A percentile compares a stretch with the other conserved stretches of the same genome.
phyloP scores from a whole-genome alignment of 2,329 filamentous ascomycete genomes.

The Neurospora sp. region DNA sequence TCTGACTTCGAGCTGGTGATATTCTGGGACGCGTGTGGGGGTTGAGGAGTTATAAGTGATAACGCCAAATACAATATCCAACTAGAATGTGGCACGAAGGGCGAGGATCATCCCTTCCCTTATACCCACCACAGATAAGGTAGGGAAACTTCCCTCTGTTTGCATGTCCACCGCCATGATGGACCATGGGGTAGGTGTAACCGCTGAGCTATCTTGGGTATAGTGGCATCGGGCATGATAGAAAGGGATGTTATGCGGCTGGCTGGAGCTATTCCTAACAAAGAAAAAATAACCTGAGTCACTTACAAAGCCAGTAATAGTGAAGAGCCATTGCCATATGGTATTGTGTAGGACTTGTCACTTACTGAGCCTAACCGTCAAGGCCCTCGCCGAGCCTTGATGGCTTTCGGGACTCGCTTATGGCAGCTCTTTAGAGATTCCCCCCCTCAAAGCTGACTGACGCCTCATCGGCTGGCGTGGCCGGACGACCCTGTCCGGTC shows the following conservation, averaged over 20 bases:
- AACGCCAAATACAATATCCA: not conserved
- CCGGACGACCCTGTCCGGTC: not conserved
- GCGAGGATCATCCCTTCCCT: not conserved
- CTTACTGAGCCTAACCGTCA: not conserved
- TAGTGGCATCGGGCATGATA: not conserved
- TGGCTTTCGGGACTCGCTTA: not conserved
- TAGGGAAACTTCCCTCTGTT: not conserved
- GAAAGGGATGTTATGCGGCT: not conserved
- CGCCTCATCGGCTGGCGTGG: not conserved
- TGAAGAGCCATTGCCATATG: not conserved
- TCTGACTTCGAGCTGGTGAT: not conserved
- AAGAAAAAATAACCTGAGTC: not conserved
- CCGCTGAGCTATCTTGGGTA: not conserved
- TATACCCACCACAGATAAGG: not conserved
- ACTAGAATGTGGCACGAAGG: not conserved
- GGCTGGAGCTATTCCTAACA: not conserved
- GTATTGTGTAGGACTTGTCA: not conserved
- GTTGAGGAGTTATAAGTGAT: not conserved
- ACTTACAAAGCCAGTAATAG: not conserved
- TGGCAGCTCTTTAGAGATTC: not conserved
- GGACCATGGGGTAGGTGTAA: not conserved
- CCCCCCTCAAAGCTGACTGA: not conserved
- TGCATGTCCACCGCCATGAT: not conserved
- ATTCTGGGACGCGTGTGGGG: not conserved
- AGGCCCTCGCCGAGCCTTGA: not conserved